Conservation (phyloP, 2,329 filamentous ascomycete genomes). For the Fusarium paranaense region DNA sequence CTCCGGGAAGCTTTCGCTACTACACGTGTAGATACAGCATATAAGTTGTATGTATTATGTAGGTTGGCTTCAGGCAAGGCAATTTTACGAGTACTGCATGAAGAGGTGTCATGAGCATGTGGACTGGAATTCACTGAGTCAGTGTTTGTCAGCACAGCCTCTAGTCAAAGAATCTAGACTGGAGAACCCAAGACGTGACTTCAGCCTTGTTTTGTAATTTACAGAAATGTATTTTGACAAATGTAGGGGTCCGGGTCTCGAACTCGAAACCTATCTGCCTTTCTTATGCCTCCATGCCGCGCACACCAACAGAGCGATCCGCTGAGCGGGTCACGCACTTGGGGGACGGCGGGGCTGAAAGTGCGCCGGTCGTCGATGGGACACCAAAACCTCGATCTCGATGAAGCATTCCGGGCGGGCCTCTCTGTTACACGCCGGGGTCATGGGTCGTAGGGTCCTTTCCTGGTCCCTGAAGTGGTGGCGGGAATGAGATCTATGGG, state of each 20-base stretch:
- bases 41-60: background rate
- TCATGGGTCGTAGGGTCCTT: slow-evolving; percentile 32
- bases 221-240: background rate
- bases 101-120: background rate
- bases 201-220: background rate
- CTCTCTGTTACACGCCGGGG: slow-evolving; percentile 6
- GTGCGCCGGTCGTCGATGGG: slow-evolving; percentile 14
- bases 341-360: background rate
- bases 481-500: slow-evolving; percentile 7
- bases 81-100: slow-evolving; percentile 14
- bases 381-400: slow-evolving; percentile 29
- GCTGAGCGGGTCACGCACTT: background rate
- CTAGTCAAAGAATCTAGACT: background rate
- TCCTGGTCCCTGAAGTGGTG: slow-evolving; percentile 21
- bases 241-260: background rate
- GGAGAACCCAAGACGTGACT: background rate
- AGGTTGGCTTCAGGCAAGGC: background rate
- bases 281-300: background rate
- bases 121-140: background rate
- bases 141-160: background rate
- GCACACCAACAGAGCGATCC: background rate
- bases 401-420: slow-evolving; percentile 21
- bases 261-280: background rate
- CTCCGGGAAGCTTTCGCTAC: background rate
- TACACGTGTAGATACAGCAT: background rate